phyloP scores from a whole-genome alignment of 164 flowering plant genomes.

The Litsea cubeba region DNA sequence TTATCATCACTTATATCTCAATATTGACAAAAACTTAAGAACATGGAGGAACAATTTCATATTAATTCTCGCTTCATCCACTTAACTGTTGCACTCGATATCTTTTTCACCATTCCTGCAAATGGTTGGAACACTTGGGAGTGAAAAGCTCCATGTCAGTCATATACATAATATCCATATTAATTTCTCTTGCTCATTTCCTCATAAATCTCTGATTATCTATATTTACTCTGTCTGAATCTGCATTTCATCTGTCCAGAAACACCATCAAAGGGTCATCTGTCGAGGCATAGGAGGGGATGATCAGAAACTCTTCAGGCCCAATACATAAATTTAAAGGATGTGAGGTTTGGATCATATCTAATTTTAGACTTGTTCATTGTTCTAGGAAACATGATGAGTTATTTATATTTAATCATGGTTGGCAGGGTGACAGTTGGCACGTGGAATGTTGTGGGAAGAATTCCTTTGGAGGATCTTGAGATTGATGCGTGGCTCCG shows the following conservation, averaged over 20 bases:
- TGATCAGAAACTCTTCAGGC: conserved; percentile 80
- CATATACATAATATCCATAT: background rate
- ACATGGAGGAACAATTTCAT: background rate
- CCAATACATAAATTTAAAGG: conserved; percentile 84
- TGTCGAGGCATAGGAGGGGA: conserved; percentile 60
- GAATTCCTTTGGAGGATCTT: conserved; percentile 58
- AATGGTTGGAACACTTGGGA: background rate
- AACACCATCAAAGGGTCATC: conserved; percentile 27
- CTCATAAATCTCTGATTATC: too few species aligned
- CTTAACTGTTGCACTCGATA: background rate
- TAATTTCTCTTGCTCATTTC: background rate
- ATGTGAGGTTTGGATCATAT: conserved; percentile 65
- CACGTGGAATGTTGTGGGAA: conserved; percentile 98
- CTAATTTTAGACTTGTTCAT: background rate
- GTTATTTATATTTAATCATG: background rate
- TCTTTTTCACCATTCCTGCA: background rate
- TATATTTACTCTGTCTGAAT: background rate
- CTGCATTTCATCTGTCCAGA: conserved; percentile 26
- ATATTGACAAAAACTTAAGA: background rate
- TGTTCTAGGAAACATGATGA: background rate
- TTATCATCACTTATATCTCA: background rate
- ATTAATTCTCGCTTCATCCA: background rate
- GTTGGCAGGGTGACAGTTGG: conserved; percentile 62
- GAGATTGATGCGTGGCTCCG: conserved; percentile 89
- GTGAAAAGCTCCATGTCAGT: background rate